Base-by-base conservation (phyloP, 2,329 filamentous ascomycete genomes). In the Trichoderma semiorbis region DNA sequence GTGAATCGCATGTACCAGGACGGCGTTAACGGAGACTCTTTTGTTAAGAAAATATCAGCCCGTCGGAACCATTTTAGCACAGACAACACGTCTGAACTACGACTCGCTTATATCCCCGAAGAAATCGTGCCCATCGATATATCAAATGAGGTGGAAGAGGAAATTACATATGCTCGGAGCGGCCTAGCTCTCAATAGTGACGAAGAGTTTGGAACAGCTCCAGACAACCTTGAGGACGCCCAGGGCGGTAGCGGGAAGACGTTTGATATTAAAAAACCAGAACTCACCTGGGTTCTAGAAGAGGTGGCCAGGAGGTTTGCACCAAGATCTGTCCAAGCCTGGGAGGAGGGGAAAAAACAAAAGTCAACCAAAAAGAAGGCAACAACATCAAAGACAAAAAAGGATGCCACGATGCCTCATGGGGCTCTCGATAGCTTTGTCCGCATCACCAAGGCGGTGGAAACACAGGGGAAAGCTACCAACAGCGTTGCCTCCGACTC, bases 101-200 rank as follows among this genome's bases (percentile, higher is more conserved):
- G 95, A 7, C 82, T 98, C 26, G 90, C 92, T 2, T 97, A 92
- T 77, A 84, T 91, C 5, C 96, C 96, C 0, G 85, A 89, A 2
- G 87, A 92, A 34, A 86, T 98, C 18, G 93, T 97, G 3, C 90
- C 90, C 0, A 86, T 98, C 50, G 90, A 97, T 77, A 82, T 98
- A 28, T 87, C 89, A 12, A 85, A 86, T 0, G 95, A 98, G 78
- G 87, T 89, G 34, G 91, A 93, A 18, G 89, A 89, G 72, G 84
- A 85, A 1, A 85, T 87, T 3, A 74, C 79, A 0, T 86, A 82
- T 74, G 85, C 84, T 1, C 84, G 89, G 32, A 84, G 84, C 61
- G 88, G 88, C 0, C 79, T 90, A 16, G 88, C 89, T 2, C 83
- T 90, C n/a, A 89, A 89, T 74, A 89, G 88, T 72, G 91, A 93